These are phyloP conservation scores for Boletus tomentosulus DNA, from an alignment of 768 basidiomycete species.

Conservation along the genomic window DNA sequence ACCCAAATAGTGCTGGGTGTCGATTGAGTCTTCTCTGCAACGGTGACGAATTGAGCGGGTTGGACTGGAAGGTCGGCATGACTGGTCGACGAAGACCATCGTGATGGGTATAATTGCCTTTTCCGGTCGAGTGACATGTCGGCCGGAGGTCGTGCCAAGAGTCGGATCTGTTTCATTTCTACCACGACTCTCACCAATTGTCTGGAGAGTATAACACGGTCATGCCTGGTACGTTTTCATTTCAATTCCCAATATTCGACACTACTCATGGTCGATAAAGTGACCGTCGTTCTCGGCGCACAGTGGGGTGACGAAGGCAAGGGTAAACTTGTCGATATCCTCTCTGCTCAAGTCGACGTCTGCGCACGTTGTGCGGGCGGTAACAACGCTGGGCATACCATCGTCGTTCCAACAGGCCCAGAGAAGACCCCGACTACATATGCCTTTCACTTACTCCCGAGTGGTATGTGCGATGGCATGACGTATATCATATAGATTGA, in stretches of 20 bases:
- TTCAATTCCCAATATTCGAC: not conserved
- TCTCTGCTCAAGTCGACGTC: constrained; percentile 83
- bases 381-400: constrained; percentile 98
- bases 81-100: not conserved
- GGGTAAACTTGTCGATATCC: constrained; percentile 95
- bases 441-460: constrained; percentile 94
- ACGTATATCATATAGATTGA: not conserved
- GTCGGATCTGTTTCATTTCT: constrained; percentile 4
- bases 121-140: constrained; percentile 6
- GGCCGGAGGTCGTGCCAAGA: not conserved
- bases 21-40: constrained; percentile 43
- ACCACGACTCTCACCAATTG: constrained; percentile 9
- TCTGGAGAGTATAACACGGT: not conserved
- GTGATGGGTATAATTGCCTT: constrained; percentile 7
- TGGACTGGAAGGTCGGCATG: constrained; percentile 50
- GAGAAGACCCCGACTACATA: constrained; percentile 76
- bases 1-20: constrained; percentile 73
- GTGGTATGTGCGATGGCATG: constrained; percentile 47
- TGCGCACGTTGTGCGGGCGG: constrained; percentile 97
- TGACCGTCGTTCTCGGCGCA: constrained; percentile 76
- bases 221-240: constrained; percentile 22
- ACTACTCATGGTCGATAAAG: constrained; percentile 24
- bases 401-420: constrained; percentile 73
- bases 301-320: constrained; percentile 96
- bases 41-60: constrained; percentile 28